These are phyloP conservation scores for Biscogniauxia mediterranea DNA, from an alignment of 2,329 filamentous ascomycete genomes.

Conservation along the genomic window DNA sequence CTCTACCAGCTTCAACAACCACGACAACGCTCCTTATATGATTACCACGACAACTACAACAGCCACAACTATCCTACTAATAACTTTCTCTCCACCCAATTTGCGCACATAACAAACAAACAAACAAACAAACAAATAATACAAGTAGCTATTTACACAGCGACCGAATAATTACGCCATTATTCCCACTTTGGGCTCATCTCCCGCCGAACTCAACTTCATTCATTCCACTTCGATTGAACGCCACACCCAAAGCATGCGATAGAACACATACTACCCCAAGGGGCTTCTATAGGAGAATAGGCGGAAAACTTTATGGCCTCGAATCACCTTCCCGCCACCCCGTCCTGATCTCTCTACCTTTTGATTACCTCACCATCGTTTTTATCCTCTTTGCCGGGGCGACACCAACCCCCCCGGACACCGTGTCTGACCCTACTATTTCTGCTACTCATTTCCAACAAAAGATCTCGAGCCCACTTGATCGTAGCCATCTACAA, in stretches of 20 bases:
- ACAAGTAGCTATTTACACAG: conserved; percentile 3
- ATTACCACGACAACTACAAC: neutral
- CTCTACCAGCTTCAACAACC: neutral
- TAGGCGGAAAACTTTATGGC: neutral
- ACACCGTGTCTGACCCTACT: neutral
- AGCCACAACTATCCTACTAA: conserved; percentile 1
- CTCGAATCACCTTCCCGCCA: neutral
- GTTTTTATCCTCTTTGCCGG: neutral
- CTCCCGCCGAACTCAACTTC: neutral
- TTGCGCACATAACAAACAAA: neutral
- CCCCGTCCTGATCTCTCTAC: neutral
- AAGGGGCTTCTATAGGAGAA: neutral
- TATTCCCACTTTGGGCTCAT: neutral
- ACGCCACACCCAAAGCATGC: neutral
- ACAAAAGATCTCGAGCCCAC: conserved; percentile 14
- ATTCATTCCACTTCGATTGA: neutral
- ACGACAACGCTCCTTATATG: neutral
- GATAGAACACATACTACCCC: neutral
- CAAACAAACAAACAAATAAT: neutral
- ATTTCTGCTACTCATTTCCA: conserved; percentile 5
- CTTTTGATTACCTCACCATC: neutral
- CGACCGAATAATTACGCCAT: conserved; percentile 8
- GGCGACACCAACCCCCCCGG: neutral
- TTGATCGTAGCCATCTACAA: conserved; percentile 12
- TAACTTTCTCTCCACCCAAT: conserved; percentile 2